Percentiles rank a stretch among this genome's conserved stretches.
These are phyloP conservation scores for Xylaria acuta DNA, from an alignment of 495 filamentous ascomycete species.

Conservation along the genomic window DNA sequence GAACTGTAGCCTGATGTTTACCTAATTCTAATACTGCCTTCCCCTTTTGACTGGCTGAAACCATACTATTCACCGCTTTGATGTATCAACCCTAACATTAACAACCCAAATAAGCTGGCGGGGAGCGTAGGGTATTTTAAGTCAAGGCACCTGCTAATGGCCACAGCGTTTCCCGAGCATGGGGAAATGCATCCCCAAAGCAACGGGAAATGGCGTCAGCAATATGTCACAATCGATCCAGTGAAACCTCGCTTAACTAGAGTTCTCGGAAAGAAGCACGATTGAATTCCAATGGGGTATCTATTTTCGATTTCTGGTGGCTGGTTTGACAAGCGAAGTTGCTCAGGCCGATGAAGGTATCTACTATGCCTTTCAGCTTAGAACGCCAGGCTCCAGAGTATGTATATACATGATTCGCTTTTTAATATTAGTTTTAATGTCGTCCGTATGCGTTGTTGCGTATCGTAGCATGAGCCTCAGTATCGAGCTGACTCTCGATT, in stretches of 20 bases:
- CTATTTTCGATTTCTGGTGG: not conserved
- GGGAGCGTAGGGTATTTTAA: not conserved
- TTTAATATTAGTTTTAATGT: not conserved
- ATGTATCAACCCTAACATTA: constrained; percentile 1
- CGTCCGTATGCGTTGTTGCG: not conserved
- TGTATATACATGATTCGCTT: constrained; percentile 2
- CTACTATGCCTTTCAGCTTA: not conserved
- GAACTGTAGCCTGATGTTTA: not conserved
- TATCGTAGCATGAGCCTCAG: not conserved
- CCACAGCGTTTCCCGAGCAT: not conserved
- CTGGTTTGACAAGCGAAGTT: not conserved
- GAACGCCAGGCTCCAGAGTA: constrained; percentile 15
- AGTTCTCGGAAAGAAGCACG: not conserved
- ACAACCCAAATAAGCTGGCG: not conserved
- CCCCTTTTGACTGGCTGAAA: constrained; percentile 4
- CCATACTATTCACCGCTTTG: not conserved
- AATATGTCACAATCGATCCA: not conserved
- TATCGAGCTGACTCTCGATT: not conserved
- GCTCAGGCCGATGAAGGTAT: not conserved
- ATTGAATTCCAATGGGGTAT: constrained; percentile 10
- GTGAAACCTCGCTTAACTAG: not conserved
- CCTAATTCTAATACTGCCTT: not conserved
- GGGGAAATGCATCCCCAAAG: not conserved
- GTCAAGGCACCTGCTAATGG: not conserved
- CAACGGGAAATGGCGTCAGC: not conserved